Evolutionary conservation across 139 green algal species (phyloP), one percentile per base, ranked within the genome.

Genomic region (Chlorella sp.): DNA sequence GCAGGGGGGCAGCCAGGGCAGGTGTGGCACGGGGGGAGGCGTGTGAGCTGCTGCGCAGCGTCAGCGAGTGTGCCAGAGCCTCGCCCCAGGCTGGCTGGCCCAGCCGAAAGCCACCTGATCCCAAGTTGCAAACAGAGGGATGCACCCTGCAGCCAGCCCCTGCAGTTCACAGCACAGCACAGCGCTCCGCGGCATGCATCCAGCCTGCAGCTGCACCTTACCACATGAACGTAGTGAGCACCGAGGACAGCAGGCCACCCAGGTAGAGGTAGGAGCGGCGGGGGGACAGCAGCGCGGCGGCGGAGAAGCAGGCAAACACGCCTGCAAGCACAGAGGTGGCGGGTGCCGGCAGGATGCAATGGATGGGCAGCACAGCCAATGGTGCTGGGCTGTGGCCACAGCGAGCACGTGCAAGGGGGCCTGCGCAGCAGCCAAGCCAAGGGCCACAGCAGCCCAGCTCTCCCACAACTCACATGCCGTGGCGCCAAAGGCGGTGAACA

Each of bases 261-360:
- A 95, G 87, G 80, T 86, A 95, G 6, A 96, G 72, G 76, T 88
- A 95, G 11, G 78, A 85, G 34, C 93, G 87, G 26, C 94, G 91
- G 28, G 74, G 81, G 18, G 91, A 90, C 17, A 94, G 62, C 36
- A 97, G 86, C 11, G 94, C 91, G 28, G 92, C 89, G 39, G 87
- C 85, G 12, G 68, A 87, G 92, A 97, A 97, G 90, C 87, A 94
- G 0, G 85, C 80, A 86, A 97, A 97, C 4, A 97, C 65, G 32
- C 17, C 83, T 88, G 87, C 56, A 38, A 55, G 30, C 20, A 4
- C 21, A 41, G 72, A 26, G 17, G 32, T 30, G 3, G 3, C 0
- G 4, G n/a, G n/a, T n/a, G n/a, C n/a, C n/a, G n/a, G n/a, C n/a
- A n/a, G n/a, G n/a, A n/a, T n/a, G n/a, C n/a, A n/a, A n/a, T 51